These are phyloP conservation scores for Saccharomyces hybrid DNA, from an alignment of 1,139 yeast species.

Conservation along the genomic window DNA sequence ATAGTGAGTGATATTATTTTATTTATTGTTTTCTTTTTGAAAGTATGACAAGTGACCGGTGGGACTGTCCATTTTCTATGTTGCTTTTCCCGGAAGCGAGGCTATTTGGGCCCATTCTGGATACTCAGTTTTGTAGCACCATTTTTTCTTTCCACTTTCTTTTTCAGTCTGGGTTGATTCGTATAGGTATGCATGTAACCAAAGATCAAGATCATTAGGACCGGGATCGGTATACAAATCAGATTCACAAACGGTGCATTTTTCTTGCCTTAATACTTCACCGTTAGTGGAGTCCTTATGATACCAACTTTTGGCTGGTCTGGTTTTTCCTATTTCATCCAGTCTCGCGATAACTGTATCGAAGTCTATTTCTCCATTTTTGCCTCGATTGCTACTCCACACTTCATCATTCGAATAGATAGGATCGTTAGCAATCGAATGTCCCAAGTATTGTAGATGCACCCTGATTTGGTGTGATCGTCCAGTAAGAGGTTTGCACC, in stretches of 20 bases:
- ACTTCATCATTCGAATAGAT: constrained; percentile 64
- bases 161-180: constrained; percentile 42
- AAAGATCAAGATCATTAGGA: constrained; percentile 72
- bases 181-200: constrained; percentile 85
- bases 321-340: constrained; percentile 60
- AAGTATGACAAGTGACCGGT: too few species aligned
- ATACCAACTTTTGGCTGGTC: constrained; percentile 62
- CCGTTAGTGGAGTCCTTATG: constrained; percentile 46
- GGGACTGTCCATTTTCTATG: neutral
- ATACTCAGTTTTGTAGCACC: constrained; percentile 75
- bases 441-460: constrained; percentile 78
- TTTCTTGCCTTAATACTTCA: constrained; percentile 50
- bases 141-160: constrained; percentile 28
- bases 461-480: constrained; percentile 93
- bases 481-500: constrained; percentile 83
- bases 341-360: constrained; percentile 42
- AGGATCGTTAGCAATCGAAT: constrained; percentile 94
- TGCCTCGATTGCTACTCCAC: constrained; percentile 74
- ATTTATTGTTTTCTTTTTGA: neutral
- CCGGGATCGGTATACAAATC: constrained; percentile 84
- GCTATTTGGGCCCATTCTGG: constrained; percentile 71
- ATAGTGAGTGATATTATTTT: neutral
- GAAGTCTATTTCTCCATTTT: constrained; percentile 44
- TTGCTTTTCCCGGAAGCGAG: neutral
- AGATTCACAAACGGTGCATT: constrained; percentile 62